Conservation (phyloP, 495 filamentous ascomycete species). For the Sphaerosporella brunnea region DNA sequence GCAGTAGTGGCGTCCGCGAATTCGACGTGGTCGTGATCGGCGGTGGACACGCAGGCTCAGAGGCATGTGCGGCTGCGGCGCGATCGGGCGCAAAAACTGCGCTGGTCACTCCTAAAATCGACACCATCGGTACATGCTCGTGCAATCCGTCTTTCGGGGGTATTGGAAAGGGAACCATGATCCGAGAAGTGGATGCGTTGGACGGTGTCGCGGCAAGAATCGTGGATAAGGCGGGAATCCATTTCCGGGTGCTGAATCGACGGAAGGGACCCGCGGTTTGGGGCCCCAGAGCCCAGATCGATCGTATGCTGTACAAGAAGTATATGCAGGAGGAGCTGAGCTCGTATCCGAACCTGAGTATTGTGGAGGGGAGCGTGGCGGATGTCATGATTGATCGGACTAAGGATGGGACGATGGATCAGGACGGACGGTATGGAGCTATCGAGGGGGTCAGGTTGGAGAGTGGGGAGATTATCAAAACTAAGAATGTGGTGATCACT, state of each 20-base stretch:
- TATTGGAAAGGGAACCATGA: constrained; percentile 95
- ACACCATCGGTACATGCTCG: constrained; percentile 87
- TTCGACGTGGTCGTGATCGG: constrained; percentile 94
- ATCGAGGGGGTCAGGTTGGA: constrained; percentile 79
- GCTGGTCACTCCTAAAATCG: constrained; percentile 66
- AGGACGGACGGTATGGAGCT: constrained; percentile 42
- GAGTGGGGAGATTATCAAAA: constrained; percentile 66
- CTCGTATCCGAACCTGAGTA: constrained; percentile 53
- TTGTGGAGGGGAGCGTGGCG: constrained; percentile 75
- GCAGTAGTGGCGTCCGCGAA: constrained; percentile 27
- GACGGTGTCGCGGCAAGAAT: constrained; percentile 81
- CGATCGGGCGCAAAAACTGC: constrained; percentile 78
- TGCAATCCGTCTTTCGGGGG: constrained; percentile 97
- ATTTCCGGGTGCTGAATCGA: constrained; percentile 74
- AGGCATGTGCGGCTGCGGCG: constrained; percentile 86
- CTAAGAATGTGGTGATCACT: constrained; percentile 75
- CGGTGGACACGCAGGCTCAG: constrained; percentile 85
- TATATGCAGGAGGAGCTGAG: constrained; percentile 80
- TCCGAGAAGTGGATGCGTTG: constrained; percentile 87
- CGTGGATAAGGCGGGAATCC: constrained; percentile 82
- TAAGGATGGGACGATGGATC: constrained; percentile 32
- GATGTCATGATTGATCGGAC: constrained; percentile 56
- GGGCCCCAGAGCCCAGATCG: constrained; percentile 93
- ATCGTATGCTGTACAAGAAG: constrained; percentile 72
- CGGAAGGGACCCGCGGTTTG: constrained; percentile 91